Base-by-base conservation (phyloP, 2,329 filamentous ascomycete genomes). In the Sclerotinia glacialis region DNA sequence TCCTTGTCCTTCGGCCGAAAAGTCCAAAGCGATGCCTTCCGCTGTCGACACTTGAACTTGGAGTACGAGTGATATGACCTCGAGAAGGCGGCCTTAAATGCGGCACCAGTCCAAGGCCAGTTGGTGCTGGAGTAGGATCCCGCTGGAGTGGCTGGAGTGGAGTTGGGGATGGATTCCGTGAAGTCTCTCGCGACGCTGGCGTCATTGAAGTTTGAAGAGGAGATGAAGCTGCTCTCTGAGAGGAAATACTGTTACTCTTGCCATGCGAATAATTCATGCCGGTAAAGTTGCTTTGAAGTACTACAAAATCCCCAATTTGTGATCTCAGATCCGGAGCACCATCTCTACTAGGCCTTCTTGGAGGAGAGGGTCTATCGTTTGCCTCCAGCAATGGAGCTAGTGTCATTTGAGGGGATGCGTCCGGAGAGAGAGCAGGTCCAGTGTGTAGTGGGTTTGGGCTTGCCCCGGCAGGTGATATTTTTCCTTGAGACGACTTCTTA, bases 1-100 rank as follows among this genome's bases (percentile, higher is more conserved):
- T 82, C 77, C 92, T 96, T 18, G 87, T 87, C 66, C 87, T 88
- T 70, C 89, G 86, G 11, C 88, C 82, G 73, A 97, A 96, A 64
- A 97, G 83, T 1, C 90, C 89, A 76, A 97, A 95, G 2, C 89
- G 85, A 9, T 85, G 83, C 71, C 80, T 82, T 47, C 86, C 85
- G 16, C 84, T 83, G 12, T 82, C 83, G 5, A 86, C 79, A 64
- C 82, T 85, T 2, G 87, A 85, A 69, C 82, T 87, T 67, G 80
- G 86, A 50, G 79, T 79, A 72, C 84, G 79, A 70, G 78, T 75
- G 9, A 63, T 61, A 26, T 53, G 76, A 74, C 49, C 70, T 71
- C 69, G 78, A 26, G 76, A 75, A 23, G 72, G 71, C 9, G 72
- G 70, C 54, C 67, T 70, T 26, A 76, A 62, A 53, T 74, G 73